Percentiles rank a stretch among this genome's conserved stretches.
Evolutionary conservation across 768 basidiomycete species (phyloP).

Genomic region (Termitomyces sp.): DNA sequence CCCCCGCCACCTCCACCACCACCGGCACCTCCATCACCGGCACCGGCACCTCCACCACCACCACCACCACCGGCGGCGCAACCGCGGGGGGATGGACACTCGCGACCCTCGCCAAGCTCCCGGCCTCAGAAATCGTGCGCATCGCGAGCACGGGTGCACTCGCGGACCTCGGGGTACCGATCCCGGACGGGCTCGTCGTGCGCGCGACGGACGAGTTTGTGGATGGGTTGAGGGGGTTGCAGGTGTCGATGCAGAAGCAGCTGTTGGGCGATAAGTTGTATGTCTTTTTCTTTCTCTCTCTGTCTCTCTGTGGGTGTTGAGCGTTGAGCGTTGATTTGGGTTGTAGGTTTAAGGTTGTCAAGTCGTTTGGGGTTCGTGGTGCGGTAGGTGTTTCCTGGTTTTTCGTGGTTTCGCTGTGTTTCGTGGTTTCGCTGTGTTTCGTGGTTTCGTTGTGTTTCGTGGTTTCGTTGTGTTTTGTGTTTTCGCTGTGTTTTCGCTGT

Average conservation of each 20-base stretch:
- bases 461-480: too few species aligned
- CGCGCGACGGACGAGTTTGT: constrained; percentile 72
- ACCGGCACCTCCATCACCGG: too few species aligned
- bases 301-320: background rate
- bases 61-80: too few species aligned
- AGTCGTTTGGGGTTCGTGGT: constrained; percentile 77
- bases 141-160: constrained; percentile 48
- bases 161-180: constrained; percentile 45
- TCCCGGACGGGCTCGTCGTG: constrained; percentile 64
- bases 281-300: constrained; percentile 3
- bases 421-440: too few species aligned
- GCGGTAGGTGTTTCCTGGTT: constrained; percentile 49
- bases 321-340: too few species aligned
- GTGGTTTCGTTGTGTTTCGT: too few species aligned
- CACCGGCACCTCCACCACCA: too few species aligned
- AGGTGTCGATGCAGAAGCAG: constrained; percentile 66
- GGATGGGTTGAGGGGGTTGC: constrained; percentile 52
- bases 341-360: constrained; percentile 51
- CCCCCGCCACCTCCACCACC: background rate
- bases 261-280: constrained; percentile 74
- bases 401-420: too few species aligned
- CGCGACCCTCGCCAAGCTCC: constrained; percentile 62
- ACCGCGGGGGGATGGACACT: constrained; percentile 46
- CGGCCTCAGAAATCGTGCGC: constrained; percentile 71
- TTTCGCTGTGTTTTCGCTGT: too few species aligned